A percentile compares a stretch with the other conserved stretches of the same genome.
phyloP scores from a whole-genome alignment of 2,329 filamentous ascomycete species.

The Pseudogymnoascus sp. region DNA sequence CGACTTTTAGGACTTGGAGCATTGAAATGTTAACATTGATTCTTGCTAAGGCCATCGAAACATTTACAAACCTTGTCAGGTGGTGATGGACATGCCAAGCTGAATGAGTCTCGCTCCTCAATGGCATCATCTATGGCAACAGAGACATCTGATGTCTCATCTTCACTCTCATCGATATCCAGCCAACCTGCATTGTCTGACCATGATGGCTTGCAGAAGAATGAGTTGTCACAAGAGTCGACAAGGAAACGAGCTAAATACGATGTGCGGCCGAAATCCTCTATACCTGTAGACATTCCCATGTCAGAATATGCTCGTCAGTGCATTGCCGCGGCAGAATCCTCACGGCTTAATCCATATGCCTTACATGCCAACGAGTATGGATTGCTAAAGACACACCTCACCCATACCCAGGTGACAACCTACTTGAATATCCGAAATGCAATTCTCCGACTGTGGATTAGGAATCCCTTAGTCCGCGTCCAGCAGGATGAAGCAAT shows the following conservation, averaged over 20 bases:
- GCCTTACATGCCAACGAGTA: conserved; percentile 82
- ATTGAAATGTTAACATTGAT: neutral
- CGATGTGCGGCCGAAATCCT: conserved; percentile 67
- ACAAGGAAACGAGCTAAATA: conserved; percentile 35
- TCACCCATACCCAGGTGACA: conserved; percentile 84
- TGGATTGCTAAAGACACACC: conserved; percentile 66
- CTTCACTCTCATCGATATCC: conserved; percentile 46
- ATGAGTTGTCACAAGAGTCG: conserved; percentile 23
- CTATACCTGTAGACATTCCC: conserved; percentile 70
- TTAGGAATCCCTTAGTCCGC: conserved; percentile 73
- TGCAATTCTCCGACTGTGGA: conserved; percentile 84
- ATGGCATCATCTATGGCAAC: conserved; percentile 48
- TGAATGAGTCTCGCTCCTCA: conserved; percentile 33
- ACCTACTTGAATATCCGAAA: conserved; percentile 96
- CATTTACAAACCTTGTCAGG: conserved; percentile 3
- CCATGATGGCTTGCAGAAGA: conserved; percentile 31
- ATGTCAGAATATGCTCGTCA: conserved; percentile 79
- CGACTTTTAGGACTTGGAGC: neutral
- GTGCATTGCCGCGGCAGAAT: conserved; percentile 82
- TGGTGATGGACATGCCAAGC: conserved; percentile 19
- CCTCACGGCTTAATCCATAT: conserved; percentile 83
- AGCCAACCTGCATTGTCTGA: conserved; percentile 60
- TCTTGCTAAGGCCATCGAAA: neutral
- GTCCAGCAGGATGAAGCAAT: conserved; percentile 80
- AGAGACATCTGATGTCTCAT: conserved; percentile 42